Base-by-base conservation (phyloP, 805 yeast species). In the Zygotorulaspora danielsina region DNA sequence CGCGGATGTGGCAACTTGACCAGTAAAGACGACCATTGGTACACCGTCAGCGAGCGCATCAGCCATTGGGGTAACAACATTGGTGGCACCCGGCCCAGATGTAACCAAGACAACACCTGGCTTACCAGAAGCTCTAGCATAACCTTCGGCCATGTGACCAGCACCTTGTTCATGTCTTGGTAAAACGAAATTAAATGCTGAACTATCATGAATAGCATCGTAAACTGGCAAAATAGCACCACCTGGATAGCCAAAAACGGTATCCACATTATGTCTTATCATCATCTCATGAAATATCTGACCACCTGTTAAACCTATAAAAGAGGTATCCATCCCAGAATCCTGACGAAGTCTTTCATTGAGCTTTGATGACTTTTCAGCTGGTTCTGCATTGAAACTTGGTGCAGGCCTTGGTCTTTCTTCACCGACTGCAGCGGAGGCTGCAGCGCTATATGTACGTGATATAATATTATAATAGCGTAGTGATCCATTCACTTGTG, bases 111-210 rank as follows among this genome's bases (percentile, higher is more conserved):
- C 97, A 49, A 93, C 95, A 69, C 98, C 98, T 10, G 97, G 94
- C 66, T 86, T 93, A 44, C 97, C 98, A 33, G 73, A 66, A 28
- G 95, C 98, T 52, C 95, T 76, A 41, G 98, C 97, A 54, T 93
- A 93, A 44, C 98, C 98, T 69, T 93, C 97, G 41, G 98, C 98
- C 97, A 93, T 93, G 67, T 93, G 98, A 38, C 98, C 98, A 12
- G 97, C 98, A 63, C 98, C 98, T 69, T 93, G 98, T 67, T 93
- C 98, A 65, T 93, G 97, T 57, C 94, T 78, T 34, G 98, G 98
- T 49, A 93, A 71, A 41, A 93, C 85, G 61, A 93, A 93, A 53
- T 81, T 78, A 73, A 93, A 90, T 57, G 84, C 78, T 41, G 81
- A 79, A 15, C 96, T 84, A 70, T 90, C 84, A 72, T 83, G 85